Evolutionary conservation across 352 stramenopile species (phyloP).

Genomic region (Pythium biforme): DNA sequence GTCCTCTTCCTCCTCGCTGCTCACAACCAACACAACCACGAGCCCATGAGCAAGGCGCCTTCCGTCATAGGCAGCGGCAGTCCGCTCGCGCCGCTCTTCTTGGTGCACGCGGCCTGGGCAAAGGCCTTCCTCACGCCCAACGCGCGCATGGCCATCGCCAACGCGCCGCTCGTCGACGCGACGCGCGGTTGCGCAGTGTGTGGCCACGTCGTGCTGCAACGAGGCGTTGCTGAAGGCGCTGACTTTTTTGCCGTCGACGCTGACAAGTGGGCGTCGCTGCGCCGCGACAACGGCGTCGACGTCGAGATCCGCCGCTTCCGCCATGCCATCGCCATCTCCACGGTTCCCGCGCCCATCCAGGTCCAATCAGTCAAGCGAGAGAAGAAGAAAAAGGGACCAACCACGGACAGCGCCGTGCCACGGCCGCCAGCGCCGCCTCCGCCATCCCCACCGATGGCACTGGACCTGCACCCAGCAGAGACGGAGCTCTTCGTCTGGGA

Average conservation of each 20-base stretch:
- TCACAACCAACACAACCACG: neutral
- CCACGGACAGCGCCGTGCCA: too few relatives aligned
- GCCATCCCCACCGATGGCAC: neutral
- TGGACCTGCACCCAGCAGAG: conserved; percentile 1
- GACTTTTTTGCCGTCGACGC: conserved; percentile 26
- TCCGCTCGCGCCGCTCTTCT: conserved; percentile 6
- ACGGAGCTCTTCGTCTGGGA: conserved; percentile 1
- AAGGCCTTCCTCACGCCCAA: conserved; percentile 15
- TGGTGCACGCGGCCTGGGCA: conserved; percentile 27
- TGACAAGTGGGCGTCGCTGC: conserved; percentile 3
- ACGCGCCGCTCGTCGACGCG: conserved; percentile 25
- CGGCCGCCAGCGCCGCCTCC: neutral
- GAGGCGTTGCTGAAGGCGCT: conserved; percentile 18
- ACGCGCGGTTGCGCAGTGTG: conserved; percentile 20
- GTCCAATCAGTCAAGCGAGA: conserved; percentile 15
- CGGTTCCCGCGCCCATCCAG: too few relatives aligned
- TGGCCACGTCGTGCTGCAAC: conserved; percentile 24
- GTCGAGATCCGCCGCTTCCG: conserved; percentile 6
- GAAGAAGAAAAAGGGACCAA: too few relatives aligned
- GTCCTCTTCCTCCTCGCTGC: neutral
- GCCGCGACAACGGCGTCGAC: neutral
- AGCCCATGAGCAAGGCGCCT: too few relatives aligned
- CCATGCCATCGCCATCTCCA: neutral
- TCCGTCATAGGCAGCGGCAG: neutral
- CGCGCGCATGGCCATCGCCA: conserved; percentile 12